These are phyloP conservation scores for Cystofilobasidium bisporidii DNA, from an alignment of 768 basidiomycete genomes.

Conservation along the genomic window DNA sequence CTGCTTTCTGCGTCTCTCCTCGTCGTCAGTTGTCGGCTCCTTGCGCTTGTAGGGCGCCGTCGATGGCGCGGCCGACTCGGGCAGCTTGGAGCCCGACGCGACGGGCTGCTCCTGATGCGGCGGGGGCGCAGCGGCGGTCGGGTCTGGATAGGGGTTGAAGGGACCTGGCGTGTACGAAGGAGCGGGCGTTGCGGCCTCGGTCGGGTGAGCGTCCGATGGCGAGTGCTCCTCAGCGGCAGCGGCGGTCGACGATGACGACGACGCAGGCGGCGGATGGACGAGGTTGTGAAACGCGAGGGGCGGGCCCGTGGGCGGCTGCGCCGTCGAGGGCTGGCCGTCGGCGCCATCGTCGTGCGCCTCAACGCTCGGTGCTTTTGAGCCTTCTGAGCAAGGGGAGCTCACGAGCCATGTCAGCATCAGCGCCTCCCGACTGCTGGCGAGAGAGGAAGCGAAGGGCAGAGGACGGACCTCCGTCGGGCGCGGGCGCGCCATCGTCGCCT, in stretches of 20 bases:
- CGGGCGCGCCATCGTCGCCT: neutral
- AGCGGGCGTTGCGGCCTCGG: too few species aligned
- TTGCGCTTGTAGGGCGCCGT: neutral
- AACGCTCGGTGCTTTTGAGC: too few species aligned
- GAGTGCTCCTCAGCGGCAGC: neutral
- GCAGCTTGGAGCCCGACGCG: too few species aligned
- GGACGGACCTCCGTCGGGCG: neutral
- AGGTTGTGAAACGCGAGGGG: slow-evolving; percentile 3
- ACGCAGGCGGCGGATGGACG: neutral
- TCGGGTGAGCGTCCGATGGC: too few species aligned
- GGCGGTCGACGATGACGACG: neutral
- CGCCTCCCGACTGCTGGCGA: too few species aligned
- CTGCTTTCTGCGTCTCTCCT: neutral
- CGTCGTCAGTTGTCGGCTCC: neutral
- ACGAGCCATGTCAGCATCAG: neutral
- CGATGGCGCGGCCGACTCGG: too few species aligned
- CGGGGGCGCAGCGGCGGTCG: neutral
- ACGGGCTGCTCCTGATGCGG: too few species aligned
- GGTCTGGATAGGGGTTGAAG: slow-evolving; percentile 6
- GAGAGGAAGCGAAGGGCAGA: neutral
- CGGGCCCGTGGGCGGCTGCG: neutral
- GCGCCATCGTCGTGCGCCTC: too few species aligned
- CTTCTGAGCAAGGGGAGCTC: neutral
- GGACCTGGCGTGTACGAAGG: neutral
- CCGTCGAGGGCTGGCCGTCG: too few species aligned